phyloP scores from a whole-genome alignment of 202 grass and related monocot species.

The Tripidium arundinaceum region DNA sequence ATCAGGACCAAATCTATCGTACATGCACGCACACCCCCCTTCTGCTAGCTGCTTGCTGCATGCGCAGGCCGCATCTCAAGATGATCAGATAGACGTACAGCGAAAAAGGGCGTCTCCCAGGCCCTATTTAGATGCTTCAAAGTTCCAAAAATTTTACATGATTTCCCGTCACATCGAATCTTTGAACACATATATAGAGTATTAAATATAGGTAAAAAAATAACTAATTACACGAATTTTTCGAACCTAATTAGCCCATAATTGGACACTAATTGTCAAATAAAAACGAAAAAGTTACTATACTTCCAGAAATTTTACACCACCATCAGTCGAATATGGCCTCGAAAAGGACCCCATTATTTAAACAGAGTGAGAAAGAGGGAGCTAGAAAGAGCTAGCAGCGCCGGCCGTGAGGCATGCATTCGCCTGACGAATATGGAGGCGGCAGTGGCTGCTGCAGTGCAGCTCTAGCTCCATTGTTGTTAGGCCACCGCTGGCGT shows the following conservation, averaged over 20 bases:
- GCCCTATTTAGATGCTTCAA: too few relatives aligned
- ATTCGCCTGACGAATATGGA: neutral
- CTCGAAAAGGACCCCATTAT: slow-evolving; percentile 27
- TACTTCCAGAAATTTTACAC: too few relatives aligned
- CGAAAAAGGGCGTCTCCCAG: neutral
- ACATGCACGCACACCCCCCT: neutral
- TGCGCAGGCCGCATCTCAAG: neutral
- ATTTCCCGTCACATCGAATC: too few relatives aligned
- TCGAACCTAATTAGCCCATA: too few relatives aligned
- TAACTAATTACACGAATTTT: too few relatives aligned
- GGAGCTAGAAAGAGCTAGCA: neutral
- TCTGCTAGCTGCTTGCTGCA: slow-evolving; percentile 8
- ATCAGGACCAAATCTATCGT: slow-evolving; percentile 33
- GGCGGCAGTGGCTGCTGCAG: neutral
- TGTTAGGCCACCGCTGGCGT: slow-evolving; percentile 28
- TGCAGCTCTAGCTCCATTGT: neutral
- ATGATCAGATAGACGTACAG: too few relatives aligned
- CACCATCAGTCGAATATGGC: too few relatives aligned
- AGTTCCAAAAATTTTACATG: too few relatives aligned
- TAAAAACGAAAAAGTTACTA: too few relatives aligned
- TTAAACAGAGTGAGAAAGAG: neutral
- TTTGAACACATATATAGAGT: too few relatives aligned
- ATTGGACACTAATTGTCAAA: too few relatives aligned
- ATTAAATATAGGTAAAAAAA: too few relatives aligned
- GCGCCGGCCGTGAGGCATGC: neutral